These are phyloP conservation scores for Asterophora parasitica DNA, from an alignment of 768 basidiomycete species.

Conservation along the genomic window DNA sequence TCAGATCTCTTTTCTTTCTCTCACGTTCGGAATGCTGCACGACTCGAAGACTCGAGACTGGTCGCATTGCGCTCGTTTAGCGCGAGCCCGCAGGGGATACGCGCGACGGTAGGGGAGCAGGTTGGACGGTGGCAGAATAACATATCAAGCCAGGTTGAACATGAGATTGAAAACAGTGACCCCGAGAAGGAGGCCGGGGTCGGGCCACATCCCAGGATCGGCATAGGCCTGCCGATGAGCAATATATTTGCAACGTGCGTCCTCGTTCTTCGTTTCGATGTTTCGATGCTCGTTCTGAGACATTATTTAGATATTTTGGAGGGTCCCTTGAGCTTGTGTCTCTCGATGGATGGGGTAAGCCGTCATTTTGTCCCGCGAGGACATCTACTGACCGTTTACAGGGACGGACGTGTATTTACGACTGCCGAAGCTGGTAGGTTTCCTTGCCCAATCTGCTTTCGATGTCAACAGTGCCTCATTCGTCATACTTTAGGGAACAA, in stretches of 20 bases:
- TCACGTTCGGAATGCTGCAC: conserved; percentile 69
- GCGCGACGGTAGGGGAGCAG: conserved; percentile 80
- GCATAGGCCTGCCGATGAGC: conserved; percentile 85
- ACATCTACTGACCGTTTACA: conserved; percentile 22
- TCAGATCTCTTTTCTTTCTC: conserved; percentile 89
- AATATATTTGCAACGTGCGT: conserved; percentile 78
- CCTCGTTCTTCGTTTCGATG: conserved; percentile 1
- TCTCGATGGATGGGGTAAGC: conserved; percentile 78
- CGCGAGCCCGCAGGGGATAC: conserved; percentile 56
- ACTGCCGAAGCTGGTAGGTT: conserved; percentile 71
- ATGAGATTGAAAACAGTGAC: conserved; percentile 22
- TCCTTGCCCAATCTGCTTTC: neutral
- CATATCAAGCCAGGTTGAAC: conserved; percentile 15
- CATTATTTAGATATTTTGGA: conserved; percentile 68
- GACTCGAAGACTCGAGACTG: conserved; percentile 62
- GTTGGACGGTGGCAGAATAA: conserved; percentile 44
- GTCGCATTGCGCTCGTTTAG: conserved; percentile 64
- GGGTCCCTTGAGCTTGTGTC: conserved; percentile 76
- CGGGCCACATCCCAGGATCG: conserved; percentile 60
- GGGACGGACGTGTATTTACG: conserved; percentile 82
- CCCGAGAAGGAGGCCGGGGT: conserved; percentile 42
- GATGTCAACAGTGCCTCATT: neutral
- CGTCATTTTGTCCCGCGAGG: neutral
- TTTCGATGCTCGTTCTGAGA: neutral
- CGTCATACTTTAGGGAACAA: conserved; percentile 57